phyloP scores from a whole-genome alignment of 2,329 filamentous ascomycete genomes.

The Aspergillus fischeri region DNA sequence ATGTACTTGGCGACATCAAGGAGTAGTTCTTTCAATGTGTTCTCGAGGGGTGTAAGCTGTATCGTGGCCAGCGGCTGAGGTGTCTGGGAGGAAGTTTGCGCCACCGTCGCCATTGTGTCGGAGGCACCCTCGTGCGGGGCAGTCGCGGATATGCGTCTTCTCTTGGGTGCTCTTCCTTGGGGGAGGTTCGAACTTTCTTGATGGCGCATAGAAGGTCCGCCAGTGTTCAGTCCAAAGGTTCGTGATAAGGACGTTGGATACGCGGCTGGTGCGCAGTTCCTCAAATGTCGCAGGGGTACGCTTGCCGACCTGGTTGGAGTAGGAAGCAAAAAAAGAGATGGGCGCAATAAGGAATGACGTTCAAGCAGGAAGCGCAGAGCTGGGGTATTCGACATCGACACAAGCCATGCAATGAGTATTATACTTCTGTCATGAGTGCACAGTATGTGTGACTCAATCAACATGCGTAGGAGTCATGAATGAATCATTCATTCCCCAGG shows the following conservation, averaged over 20 bases:
- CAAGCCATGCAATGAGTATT: conserved; percentile 9
- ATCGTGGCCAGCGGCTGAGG: conserved; percentile 35
- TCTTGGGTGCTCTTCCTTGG: conserved; percentile 27
- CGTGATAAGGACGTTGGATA: conserved; percentile 5
- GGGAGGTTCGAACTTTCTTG: conserved; percentile 13
- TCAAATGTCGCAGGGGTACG: conserved; percentile 6
- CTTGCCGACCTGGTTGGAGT: conserved; percentile 7
- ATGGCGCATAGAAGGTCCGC: conserved; percentile 24
- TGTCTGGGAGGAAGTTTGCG: conserved; percentile 1
- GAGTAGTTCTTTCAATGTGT: conserved; percentile 68
- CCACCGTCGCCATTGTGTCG: conserved; percentile 18
- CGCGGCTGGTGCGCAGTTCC: conserved; percentile 7
- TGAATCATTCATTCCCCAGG: neutral
- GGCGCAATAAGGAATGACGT: conserved; percentile 10
- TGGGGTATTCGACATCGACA: conserved; percentile 19
- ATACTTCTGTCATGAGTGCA: neutral
- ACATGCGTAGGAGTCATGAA: neutral
- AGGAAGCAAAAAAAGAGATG: conserved; percentile 13
- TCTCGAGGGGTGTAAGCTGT: conserved; percentile 65
- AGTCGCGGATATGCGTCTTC: conserved; percentile 27
- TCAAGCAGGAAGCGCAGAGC: conserved; percentile 13
- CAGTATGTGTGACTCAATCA: neutral
- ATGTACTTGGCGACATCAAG: conserved; percentile 76
- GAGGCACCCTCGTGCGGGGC: conserved; percentile 17
- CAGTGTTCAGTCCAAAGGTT: neutral